Evolutionary conservation across 495 filamentous ascomycete genomes (phyloP).

Genomic region (Pseudomonodictys pantanalensis): DNA sequence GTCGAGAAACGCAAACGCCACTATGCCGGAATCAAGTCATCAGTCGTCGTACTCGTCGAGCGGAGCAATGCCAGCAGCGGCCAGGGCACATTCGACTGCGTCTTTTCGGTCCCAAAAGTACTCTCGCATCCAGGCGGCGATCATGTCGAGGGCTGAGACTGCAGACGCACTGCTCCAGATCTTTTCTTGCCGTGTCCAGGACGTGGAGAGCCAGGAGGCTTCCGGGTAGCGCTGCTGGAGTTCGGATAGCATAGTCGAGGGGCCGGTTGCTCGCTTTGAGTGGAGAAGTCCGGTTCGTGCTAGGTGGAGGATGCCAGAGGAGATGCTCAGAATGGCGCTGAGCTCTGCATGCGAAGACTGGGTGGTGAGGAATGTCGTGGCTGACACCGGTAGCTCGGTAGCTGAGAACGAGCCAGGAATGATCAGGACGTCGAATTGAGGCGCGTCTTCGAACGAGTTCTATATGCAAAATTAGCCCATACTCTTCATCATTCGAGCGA

Average conservation of each 20-base stretch:
- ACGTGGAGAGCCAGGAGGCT: constrained; percentile 15
- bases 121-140: constrained; percentile 25
- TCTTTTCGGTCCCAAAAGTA: constrained; percentile 29
- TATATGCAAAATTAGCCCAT: neutral
- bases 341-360: constrained; percentile 8
- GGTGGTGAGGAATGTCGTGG: constrained; percentile 7
- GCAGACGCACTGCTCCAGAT: constrained; percentile 25
- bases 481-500: neutral
- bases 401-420: constrained; percentile 24
- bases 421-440: constrained; percentile 22
- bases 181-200: constrained; percentile 18
- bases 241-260: neutral
- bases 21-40: neutral
- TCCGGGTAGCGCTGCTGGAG: constrained; percentile 19
- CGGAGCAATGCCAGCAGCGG: constrained; percentile 9
- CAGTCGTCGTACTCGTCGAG: constrained; percentile 14
- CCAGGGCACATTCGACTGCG: constrained; percentile 19
- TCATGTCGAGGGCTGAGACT: constrained; percentile 21
- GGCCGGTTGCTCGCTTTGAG: constrained; percentile 10
- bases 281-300: constrained; percentile 20
- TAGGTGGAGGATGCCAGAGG: constrained; percentile 18
- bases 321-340: constrained; percentile 21
- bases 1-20: constrained; percentile 19
- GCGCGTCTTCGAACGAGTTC: constrained; percentile 23
- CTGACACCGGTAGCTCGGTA: constrained; percentile 4